Conservation (phyloP, 2,329 filamentous ascomycete genomes). For the Aspergillus fumigatiaffinis region DNA sequence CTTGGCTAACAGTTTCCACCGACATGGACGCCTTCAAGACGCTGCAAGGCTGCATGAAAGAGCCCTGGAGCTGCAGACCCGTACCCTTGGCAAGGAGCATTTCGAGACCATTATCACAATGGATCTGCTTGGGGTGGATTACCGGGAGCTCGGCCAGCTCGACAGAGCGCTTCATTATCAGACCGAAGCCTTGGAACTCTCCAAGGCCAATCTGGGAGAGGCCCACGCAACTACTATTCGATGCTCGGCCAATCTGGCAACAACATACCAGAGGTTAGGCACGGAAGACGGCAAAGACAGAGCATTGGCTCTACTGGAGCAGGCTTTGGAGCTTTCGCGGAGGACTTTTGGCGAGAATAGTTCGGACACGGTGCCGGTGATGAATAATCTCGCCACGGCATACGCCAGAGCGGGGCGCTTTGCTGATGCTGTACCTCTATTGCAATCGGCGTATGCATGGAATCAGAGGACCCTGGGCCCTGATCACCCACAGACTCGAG, state of each 20-base stretch:
- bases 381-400: not conserved
- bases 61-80: not conserved
- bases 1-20: not conserved
- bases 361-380: not conserved
- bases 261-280: not conserved
- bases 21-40: not conserved
- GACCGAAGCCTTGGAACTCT: not conserved
- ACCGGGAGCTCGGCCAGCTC: not conserved
- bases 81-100: not conserved
- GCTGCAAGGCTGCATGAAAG: not conserved
- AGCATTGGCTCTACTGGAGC: not conserved
- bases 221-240: not conserved
- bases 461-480: not conserved
- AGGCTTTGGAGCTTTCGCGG: not conserved
- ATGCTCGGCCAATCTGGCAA: not conserved
- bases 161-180: not conserved
- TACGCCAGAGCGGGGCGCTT: not conserved
- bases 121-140: constrained; percentile 1
- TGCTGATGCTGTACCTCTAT: not conserved
- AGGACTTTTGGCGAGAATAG: not conserved
- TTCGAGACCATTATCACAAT: not conserved
- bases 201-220: not conserved
- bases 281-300: not conserved
- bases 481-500: not conserved
- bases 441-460: not conserved